Conservation (phyloP, 768 basidiomycete genomes). For the Amanita molliuscula region DNA sequence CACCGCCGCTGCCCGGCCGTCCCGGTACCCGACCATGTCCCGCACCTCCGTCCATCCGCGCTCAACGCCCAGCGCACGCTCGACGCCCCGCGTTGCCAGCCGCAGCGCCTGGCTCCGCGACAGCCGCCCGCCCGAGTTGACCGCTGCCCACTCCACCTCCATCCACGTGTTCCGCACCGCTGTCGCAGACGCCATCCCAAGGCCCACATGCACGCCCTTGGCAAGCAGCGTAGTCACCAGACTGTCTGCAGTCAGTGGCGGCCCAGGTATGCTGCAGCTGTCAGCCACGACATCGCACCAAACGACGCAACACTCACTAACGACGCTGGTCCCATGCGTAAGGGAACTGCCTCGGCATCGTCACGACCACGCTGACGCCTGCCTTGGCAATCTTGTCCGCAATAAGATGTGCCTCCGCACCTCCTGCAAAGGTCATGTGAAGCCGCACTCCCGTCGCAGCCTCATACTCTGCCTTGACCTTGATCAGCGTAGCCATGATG, state of each 20-base stretch:
- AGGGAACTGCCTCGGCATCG: conserved; percentile 54
- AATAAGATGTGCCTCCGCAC: conserved; percentile 49
- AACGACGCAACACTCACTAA: conserved; percentile 30
- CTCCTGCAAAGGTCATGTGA: conserved; percentile 48
- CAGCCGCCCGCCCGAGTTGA: conserved; percentile 29
- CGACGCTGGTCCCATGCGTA: conserved; percentile 52
- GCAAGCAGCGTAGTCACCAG: conserved; percentile 42
- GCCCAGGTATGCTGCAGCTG: conserved; percentile 46
- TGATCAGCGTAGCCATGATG: conserved; percentile 59
- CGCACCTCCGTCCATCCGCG: conserved; percentile 8
- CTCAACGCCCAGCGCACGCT: conserved; percentile 28
- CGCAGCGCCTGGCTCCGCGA: conserved; percentile 25
- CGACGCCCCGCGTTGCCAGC: conserved; percentile 31
- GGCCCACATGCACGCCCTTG: conserved; percentile 52
- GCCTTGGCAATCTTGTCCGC: conserved; percentile 53
- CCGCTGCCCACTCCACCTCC: conserved; percentile 44
- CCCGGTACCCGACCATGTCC: conserved; percentile 31
- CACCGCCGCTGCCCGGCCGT: conserved; percentile 31
- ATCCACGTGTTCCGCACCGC: conserved; percentile 61
- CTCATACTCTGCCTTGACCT: conserved; percentile 47
- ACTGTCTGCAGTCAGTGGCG: conserved; percentile 51
- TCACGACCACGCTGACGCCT: conserved; percentile 62
- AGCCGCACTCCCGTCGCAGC: conserved; percentile 18
- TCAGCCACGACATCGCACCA: not conserved
- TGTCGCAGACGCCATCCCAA: conserved; percentile 52